These are phyloP conservation scores for Boletus vinaceobasis DNA, from an alignment of 768 basidiomycete genomes.

Conservation along the genomic window DNA sequence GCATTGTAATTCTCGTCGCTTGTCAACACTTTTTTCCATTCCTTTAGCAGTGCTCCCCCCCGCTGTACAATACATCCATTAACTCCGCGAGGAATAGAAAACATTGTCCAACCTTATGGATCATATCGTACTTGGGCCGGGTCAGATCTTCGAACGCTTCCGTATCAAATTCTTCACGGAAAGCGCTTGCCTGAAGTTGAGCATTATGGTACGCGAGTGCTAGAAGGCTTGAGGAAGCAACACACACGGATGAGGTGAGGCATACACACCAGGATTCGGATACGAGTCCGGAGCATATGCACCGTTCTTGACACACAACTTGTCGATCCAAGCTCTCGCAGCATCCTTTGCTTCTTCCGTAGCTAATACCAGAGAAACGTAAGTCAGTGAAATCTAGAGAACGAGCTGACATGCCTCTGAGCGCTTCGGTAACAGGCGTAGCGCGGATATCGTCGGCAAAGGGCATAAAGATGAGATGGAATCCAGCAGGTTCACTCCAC, in stretches of 20 bases:
- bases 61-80: slow-evolving; percentile 38
- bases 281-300: slow-evolving; percentile 86
- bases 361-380: slow-evolving; percentile 42
- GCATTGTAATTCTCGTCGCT: slow-evolving; percentile 63
- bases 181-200: slow-evolving; percentile 88
- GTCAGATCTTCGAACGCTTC: slow-evolving; percentile 81
- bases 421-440: slow-evolving; percentile 64
- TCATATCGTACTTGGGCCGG: slow-evolving; percentile 67
- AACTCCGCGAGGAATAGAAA: neutral
- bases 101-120: slow-evolving; percentile 62
- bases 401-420: slow-evolving; percentile 48
- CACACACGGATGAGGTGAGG: neutral
- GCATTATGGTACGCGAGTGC: slow-evolving; percentile 83
- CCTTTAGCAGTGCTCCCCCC: slow-evolving; percentile 62
- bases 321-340: slow-evolving; percentile 73
- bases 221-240: neutral
- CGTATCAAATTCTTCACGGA: slow-evolving; percentile 83
- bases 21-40: slow-evolving; percentile 65
- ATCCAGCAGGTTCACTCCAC: slow-evolving; percentile 82
- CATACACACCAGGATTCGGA: slow-evolving; percentile 79
- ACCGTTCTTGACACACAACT: slow-evolving; percentile 74
- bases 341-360: slow-evolving; percentile 62
- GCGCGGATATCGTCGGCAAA: slow-evolving; percentile 92
- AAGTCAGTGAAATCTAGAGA: neutral
- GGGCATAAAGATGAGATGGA: slow-evolving; percentile 90